Evolutionary conservation across 2,329 filamentous ascomycete genomes (phyloP), one percentile per base, ranked within the genome.

Genomic region (Incumbomyces lentus): DNA sequence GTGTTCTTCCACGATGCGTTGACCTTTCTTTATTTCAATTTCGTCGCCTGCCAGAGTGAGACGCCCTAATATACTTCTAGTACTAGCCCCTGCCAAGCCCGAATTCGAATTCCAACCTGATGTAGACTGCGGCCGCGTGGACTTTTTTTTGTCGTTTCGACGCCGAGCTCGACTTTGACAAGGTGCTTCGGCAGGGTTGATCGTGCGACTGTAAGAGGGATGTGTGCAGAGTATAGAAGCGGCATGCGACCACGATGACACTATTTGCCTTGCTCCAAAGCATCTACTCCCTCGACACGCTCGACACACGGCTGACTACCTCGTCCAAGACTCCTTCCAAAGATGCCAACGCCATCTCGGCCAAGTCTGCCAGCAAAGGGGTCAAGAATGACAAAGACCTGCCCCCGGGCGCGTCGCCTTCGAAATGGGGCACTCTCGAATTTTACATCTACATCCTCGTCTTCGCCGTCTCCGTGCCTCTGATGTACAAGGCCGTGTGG

Each of bases 401-500:
- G 49, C 60, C 63, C 55, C 63, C 64, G 46, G 64, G 68, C 61
- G 59, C 73, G 64, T 46, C 72, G 51, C 77, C 79, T 31, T 76
- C 89, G 36, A 83, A 77, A 80, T 98, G 90, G 90, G 78, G 74
- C 18, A 93, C 88, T 0, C 74, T 76, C 2, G 92, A 98, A 67
- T 96, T 92, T 68, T 83, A 79, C 62, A 57, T 88, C 45, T 96
- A 98, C 69, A 84, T 81, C 56, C 40, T 83, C 16, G 66, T 86
- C 54, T 77, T 95, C 57, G 51, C 74, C 26, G 61, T 77, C 5
- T 73, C 72, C 46, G 73, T 96, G 19, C 86, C 87, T 7, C 75
- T 81, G 58, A 98, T 98, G 89, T 87, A 95, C 67, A 94, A 87
- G 71, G 73, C 82, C n/a, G 82, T 84, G 8, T 85, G 88, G 55